phyloP scores from a whole-genome alignment of 208 protist species.

The Acanthamoeba culbertsoni region DNA sequence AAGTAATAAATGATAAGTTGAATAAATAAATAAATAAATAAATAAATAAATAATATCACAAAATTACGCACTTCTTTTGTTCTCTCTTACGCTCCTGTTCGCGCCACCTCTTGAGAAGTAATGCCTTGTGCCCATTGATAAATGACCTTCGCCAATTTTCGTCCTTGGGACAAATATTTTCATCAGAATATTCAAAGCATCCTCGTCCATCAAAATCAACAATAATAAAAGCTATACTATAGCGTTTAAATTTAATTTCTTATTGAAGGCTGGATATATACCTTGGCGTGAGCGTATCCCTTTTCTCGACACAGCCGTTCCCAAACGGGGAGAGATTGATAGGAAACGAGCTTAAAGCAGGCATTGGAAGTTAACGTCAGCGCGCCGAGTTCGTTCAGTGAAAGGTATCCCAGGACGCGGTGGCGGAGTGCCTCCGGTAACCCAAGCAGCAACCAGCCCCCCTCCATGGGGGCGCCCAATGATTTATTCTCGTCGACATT shows the following conservation, averaged over 20 bases:
- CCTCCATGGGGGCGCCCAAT: not conserved
- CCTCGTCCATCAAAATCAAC: not conserved
- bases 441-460: not conserved
- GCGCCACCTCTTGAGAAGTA: constrained; percentile 17
- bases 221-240: not conserved
- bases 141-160: not conserved
- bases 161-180: too few relatives aligned
- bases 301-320: not conserved
- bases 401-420: not conserved
- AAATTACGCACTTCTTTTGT: not conserved
- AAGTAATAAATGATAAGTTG: not conserved
- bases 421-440: not conserved
- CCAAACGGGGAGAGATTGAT: not conserved
- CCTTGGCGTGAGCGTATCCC: not conserved
- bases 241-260: too few relatives aligned
- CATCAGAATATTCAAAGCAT: not conserved
- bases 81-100: constrained; percentile 1
- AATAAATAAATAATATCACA: not conserved
- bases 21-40: not conserved
- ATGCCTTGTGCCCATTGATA: constrained; percentile 5
- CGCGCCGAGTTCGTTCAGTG: not conserved
- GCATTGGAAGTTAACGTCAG: not conserved
- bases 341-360: not conserved
- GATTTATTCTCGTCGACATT: too few relatives aligned
- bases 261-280: too few relatives aligned